A percentile compares a stretch with the other conserved stretches of the same genome.
These are phyloP conservation scores for Ophiostoma pallidulum DNA, from an alignment of 2,329 filamentous ascomycete species.

Conservation along the genomic window DNA sequence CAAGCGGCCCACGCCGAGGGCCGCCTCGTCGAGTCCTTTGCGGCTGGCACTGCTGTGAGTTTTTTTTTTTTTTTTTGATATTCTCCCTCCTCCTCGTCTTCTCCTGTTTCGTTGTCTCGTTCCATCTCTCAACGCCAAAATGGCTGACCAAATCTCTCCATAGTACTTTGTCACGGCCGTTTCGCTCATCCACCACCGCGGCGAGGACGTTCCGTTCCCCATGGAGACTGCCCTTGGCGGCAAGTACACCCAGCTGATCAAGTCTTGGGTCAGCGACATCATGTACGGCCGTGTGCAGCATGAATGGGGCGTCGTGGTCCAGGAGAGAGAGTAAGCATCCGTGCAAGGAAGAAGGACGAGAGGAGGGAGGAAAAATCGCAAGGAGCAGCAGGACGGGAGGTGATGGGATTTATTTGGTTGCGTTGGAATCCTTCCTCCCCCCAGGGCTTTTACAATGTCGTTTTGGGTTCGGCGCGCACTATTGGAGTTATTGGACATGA, in stretches of 20 bases:
- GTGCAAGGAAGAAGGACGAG: too few species aligned
- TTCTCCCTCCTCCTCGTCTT: constrained; percentile 2
- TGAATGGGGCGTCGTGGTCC: constrained; percentile 59
- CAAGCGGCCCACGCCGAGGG: constrained; percentile 63
- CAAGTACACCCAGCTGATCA: constrained; percentile 51
- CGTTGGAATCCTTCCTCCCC: too few species aligned
- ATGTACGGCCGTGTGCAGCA: constrained; percentile 65
- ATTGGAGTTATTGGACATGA: neutral
- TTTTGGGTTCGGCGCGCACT: neutral
- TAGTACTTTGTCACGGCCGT: constrained; percentile 64
- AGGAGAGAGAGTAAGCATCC: constrained; percentile 38
- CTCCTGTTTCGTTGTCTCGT: neutral
- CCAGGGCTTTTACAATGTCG: too few species aligned
- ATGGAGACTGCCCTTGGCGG: constrained; percentile 45
- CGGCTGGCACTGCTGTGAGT: constrained; percentile 74
- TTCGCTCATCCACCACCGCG: constrained; percentile 58
- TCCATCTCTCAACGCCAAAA: too few species aligned
- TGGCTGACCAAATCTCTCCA: neutral
- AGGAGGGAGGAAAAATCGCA: too few species aligned
- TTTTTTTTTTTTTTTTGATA: too few species aligned
- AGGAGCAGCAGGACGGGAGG: too few species aligned
- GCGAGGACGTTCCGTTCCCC: constrained; percentile 52
- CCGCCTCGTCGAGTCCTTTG: constrained; percentile 74
- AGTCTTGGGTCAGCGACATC: constrained; percentile 59
- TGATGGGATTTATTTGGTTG: too few species aligned